Base-by-base conservation (phyloP, 805 yeast genomes). In the Candida jianshihensis region DNA sequence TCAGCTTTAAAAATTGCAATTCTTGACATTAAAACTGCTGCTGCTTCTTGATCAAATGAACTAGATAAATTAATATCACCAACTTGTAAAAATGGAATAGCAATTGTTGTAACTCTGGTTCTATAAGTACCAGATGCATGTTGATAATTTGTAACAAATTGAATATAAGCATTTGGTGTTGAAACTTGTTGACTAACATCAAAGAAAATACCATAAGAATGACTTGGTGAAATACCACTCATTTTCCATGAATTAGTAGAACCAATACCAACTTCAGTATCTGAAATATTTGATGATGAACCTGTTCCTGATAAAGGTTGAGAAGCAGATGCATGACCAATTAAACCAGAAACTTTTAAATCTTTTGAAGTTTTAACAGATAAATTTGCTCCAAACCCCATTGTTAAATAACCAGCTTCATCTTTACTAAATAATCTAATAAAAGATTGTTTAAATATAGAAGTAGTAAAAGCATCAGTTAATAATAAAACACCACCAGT, bases 1-100 rank as follows among this genome's bases (percentile, higher is more conserved):
- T 74, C 75, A 8, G 79, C 74, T 59, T 88, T 88, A 70, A 74
- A 81, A 31, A 90, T 88, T 10, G 96, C 92, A 37, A 90, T 73
- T 56, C 97, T 73, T 2, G 97, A 82, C 80, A 90, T 81, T 40
- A 89, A 66, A 1, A 89, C 97, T 13, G 96, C 95, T 4, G 98
- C 96, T 11, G 97, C 96, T 62, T 92, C 97, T 68, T 92, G 97
- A 63, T 92, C 99, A 59, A 92, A 92, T n/a, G 92, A 70, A 20
- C 66, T 66, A 5, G 73, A 67, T 39, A 74, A 64, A 22, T 63
- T 63, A 19, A 81, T 74, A 38, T 70, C 71, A 27, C 81, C 81
- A 20, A 81, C 71, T 29, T 66, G 64, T n/a, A 78, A 77, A 30
- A 74, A 69, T 37, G 75, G 71, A 33, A 77, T 68, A 13, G 70